Evolutionary conservation across 169 alveolate genomes (phyloP).

Genomic region (Babesia caballi): DNA sequence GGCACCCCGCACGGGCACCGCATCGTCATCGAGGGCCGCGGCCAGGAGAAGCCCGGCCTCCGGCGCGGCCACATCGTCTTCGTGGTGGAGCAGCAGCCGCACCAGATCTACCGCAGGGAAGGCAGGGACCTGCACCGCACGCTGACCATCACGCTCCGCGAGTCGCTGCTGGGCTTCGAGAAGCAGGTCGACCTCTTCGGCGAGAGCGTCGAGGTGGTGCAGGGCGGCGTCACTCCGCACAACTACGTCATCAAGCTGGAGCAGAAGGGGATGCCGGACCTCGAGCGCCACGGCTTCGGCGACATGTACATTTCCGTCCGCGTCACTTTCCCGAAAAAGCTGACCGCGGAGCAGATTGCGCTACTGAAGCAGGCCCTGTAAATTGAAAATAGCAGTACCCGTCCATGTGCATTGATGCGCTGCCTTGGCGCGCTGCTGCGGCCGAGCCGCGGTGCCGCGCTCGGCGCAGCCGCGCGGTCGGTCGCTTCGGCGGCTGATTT

Average conservation of each 20-base stretch:
- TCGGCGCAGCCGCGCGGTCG: not conserved
- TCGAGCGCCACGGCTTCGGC: conserved; percentile 68
- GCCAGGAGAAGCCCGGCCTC: conserved; percentile 78
- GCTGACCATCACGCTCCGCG: conserved; percentile 75
- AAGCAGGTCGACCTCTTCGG: conserved; percentile 75
- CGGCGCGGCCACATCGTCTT: conserved; percentile 78
- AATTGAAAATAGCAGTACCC: not conserved
- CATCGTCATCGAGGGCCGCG: conserved; percentile 78
- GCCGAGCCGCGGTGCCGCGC: not conserved
- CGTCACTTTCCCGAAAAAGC: conserved; percentile 72
- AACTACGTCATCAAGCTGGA: conserved; percentile 69
- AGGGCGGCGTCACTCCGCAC: conserved; percentile 77
- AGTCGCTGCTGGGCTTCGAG: conserved; percentile 78
- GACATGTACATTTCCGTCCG: conserved; percentile 72
- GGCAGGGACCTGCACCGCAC: conserved; percentile 77
- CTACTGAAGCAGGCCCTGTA: conserved; percentile 68
- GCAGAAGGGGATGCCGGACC: conserved; percentile 79
- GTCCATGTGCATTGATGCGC: conserved; percentile 2
- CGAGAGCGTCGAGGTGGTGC: conserved; percentile 67
- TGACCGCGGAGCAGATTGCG: conserved; percentile 67
- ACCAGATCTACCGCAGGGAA: conserved; percentile 69
- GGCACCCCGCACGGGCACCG: conserved; percentile 71
- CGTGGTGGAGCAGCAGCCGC: conserved; percentile 68
- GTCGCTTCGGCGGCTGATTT: not conserved
- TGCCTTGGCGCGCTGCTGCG: not conserved